Evolutionary conservation across 306 rosid species (phyloP), one percentile per base, ranked within the genome.

Genomic region (Rosa persica): DNA sequence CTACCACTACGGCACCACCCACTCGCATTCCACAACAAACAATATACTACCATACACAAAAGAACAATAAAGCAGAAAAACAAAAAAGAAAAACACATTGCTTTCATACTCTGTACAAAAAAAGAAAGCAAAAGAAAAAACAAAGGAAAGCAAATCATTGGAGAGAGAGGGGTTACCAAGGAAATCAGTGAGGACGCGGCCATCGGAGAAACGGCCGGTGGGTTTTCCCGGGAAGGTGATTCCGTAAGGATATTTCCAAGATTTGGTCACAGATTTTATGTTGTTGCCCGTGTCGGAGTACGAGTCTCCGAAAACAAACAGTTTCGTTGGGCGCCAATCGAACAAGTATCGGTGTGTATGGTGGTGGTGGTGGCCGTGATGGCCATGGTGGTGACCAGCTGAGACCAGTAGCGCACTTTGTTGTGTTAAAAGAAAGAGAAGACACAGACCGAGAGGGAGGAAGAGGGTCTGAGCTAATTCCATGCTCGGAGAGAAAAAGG

Each of bases 171-270:
- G 40, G 47, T 70, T 81, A 87, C 90, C 90, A 25, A 87, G 76
- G 79, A 67, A 87, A 22, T 87, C 90, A 44, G 90, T 84, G 48
- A 87, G 72, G 82, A 87, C 90, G 16, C 90, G 90, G 68, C 90
- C 90, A 5, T 87, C 86, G 75, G 90, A 87, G 71, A 79, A 87
- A 10, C 90, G 90, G 52, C 90, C 90, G 73, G 86, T 22, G 83
- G 90, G 90, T 84, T 80, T 87, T 9, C 90, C 90, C 47, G 90
- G 90, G 70, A 87, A 87, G 54, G 86, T 87, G 27, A 87, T 77
- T n/a, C 90, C 90, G 13, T 87, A 87, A 2, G 90, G 90, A 8
- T 62, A 78, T 81, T 87, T 78, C 90, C 90, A 87, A 57, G 88
- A 84, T 17, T 25, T 82, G 5, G 84, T 78, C 43, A 23, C 46